Evolutionary conservation across 2,329 filamentous ascomycete genomes (phyloP), one percentile per base, ranked within the genome.

Genomic region (Stagonosporopsis rhizophila): DNA sequence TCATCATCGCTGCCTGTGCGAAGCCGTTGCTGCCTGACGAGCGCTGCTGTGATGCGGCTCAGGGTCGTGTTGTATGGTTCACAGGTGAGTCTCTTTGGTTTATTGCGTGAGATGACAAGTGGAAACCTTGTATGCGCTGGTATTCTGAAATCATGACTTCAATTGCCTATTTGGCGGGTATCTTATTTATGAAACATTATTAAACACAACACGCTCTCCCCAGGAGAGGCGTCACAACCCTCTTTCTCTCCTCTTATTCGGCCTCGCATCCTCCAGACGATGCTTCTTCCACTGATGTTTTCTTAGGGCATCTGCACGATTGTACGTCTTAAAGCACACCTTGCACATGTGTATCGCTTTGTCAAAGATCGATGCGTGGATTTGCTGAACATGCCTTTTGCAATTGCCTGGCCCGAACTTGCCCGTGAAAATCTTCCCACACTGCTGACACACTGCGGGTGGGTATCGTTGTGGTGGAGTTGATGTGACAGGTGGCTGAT

Each of bases 261-360:
- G 54, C n/a, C 34, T 52, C 1, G 46, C 51, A 14, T 46, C 32
- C 14, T 40, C 47, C 14, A 44, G 23, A 2, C 48, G 25, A 27
- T 61, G 59, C 30, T 52, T 56, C 15, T 56, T 59, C 56, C 52
- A 56, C 17, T 32, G 27, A 15, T 61, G 59, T 19, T 61, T 61
- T 8, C 52, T 46, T n/a, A 55, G 39, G 1, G 59, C 59, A 9
- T 62, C 60, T 8, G 46, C 49, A 17, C 60, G 41, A n/a, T 60
- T 62, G 44, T 60, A 60, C 5, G 25, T 20, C 11, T 55, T 47
- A 5, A 17, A 15, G 7, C 57, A 60, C 4, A 35, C 1, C 3
- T 20, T 48, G 32, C 56, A 59, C 22, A 44, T 35, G 17, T 58
- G 38, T 6, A 40, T 49, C 22, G 20, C 25, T 32, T 28, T n/a